These are phyloP conservation scores for Schizonepeta tenuifolia DNA, from an alignment of 257 asterid species.

Conservation along the genomic window DNA sequence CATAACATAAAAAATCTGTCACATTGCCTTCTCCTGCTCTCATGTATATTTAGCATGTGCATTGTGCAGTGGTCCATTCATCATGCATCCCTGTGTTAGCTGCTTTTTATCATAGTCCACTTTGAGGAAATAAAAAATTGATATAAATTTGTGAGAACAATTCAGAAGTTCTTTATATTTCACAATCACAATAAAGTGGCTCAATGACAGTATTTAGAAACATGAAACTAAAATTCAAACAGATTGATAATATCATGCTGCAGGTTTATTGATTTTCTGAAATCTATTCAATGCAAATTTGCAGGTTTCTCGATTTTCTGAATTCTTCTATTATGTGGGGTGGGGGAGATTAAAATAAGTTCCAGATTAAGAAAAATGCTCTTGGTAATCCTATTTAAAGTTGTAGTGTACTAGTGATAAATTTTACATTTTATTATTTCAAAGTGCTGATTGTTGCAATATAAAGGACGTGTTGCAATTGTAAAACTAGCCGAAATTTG, in stretches of 20 bases:
- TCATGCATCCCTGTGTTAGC: not conserved
- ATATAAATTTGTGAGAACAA: not conserved
- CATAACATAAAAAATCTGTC: not conserved
- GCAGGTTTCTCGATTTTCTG: constrained; percentile 9
- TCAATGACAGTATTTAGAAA: not conserved
- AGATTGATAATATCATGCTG: constrained; percentile 4
- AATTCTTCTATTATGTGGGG: not conserved
- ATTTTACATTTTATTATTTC: no score
- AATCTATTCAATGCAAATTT: not conserved
- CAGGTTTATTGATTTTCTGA: constrained; percentile 4
- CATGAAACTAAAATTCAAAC: constrained; percentile 4
- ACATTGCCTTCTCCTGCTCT: not conserved
- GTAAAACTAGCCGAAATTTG: not conserved
- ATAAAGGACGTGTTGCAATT: not conserved
- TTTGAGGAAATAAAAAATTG: not conserved
- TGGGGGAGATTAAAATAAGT: not conserved
- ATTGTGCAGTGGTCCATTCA: not conserved
- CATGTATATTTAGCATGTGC: not conserved
- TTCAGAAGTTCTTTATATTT: not conserved
- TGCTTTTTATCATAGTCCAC: not conserved
- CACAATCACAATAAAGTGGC: not conserved
- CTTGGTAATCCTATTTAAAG: not conserved
- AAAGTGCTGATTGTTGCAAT: not conserved
- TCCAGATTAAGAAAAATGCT: not conserved
- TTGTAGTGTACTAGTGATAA: not conserved